A percentile compares a stretch with the other conserved stretches of the same genome.
Evolutionary conservation across 129 eudicot genomes (phyloP).

Genomic region (Centaurea solstitialis): DNA sequence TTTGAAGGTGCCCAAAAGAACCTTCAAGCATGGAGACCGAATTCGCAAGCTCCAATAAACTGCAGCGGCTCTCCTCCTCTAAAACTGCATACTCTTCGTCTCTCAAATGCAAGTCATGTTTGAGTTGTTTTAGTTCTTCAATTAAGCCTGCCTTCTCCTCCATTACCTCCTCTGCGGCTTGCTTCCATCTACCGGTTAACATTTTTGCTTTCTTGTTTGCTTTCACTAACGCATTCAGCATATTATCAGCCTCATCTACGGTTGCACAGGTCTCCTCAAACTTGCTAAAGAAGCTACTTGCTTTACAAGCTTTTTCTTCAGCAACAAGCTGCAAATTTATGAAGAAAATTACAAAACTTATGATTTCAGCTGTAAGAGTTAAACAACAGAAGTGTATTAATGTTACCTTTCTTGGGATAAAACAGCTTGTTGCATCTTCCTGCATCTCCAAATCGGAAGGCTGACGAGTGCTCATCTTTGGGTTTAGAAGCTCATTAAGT

Average conservation of each 20-base stretch:
- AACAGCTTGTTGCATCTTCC: constrained; percentile 39
- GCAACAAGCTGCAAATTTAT: constrained; percentile 35
- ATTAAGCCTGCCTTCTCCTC: constrained; percentile 52
- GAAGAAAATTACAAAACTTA: background rate
- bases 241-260: constrained; percentile 63
- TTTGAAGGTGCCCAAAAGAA: constrained; percentile 53
- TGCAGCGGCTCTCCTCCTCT: constrained; percentile 30
- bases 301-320: constrained; percentile 35
- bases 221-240: constrained; percentile 55
- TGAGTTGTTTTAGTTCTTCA: constrained; percentile 59
- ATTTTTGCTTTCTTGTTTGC: constrained; percentile 53
- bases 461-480: constrained; percentile 11
- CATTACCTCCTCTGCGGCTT: constrained; percentile 61
- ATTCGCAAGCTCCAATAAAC: constrained; percentile 33
- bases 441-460: constrained; percentile 17
- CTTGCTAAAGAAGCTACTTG: constrained; percentile 48
- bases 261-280: constrained; percentile 64
- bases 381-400: background rate
- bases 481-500: constrained; percentile 7
- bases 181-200: constrained; percentile 56
- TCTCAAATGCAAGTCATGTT: constrained; percentile 31
- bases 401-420: constrained; percentile 30
- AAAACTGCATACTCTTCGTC: constrained; percentile 47
- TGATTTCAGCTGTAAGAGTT: background rate
- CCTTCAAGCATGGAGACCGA: constrained; percentile 50